Percentiles rank a stretch among this genome's conserved stretches.
Evolutionary conservation across 2,329 filamentous ascomycete species (phyloP).

Genomic region (Leptographium wingfieldii): DNA sequence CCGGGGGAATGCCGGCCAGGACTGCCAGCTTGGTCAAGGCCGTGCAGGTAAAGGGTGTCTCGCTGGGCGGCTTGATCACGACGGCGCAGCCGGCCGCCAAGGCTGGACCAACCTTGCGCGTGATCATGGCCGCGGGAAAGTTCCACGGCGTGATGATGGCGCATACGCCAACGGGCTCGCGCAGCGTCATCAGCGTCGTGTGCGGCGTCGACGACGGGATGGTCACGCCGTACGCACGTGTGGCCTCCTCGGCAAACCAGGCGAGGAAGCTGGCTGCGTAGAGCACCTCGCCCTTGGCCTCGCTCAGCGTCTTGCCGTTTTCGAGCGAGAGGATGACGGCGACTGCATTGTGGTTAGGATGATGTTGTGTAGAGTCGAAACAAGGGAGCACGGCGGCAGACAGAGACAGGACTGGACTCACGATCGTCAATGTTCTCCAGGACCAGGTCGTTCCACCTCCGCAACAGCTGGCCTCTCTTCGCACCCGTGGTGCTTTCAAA

Average conservation of each 20-base stretch:
- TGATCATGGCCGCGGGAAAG: constrained; percentile 42
- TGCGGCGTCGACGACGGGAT: constrained; percentile 46
- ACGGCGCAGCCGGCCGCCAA: constrained; percentile 60
- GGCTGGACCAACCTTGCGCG: constrained; percentile 31
- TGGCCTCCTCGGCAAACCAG: constrained; percentile 51
- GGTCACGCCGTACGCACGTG: constrained; percentile 44
- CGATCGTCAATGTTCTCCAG: constrained; percentile 50
- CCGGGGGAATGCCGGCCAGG: constrained; percentile 54
- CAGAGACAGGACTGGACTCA: neutral
- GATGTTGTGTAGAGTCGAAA: neutral
- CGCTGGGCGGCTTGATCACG: constrained; percentile 56
- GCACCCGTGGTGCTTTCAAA: constrained; percentile 37
- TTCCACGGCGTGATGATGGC: constrained; percentile 57
- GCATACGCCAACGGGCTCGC: constrained; percentile 55
- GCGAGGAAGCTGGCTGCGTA: constrained; percentile 49
- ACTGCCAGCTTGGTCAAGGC: constrained; percentile 52
- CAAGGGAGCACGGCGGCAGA: neutral
- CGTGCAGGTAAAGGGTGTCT: constrained; percentile 56
- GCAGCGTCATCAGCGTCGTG: constrained; percentile 49
- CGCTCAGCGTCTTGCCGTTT: constrained; percentile 53
- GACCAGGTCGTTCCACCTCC: constrained; percentile 57
- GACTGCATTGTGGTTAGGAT: neutral
- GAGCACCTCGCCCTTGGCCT: constrained; percentile 45
- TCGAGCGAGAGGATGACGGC: constrained; percentile 55
- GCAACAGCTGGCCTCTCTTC: constrained; percentile 29